Base-by-base conservation (phyloP, 495 filamentous ascomycete species). In the Acidiella bohemica region DNA sequence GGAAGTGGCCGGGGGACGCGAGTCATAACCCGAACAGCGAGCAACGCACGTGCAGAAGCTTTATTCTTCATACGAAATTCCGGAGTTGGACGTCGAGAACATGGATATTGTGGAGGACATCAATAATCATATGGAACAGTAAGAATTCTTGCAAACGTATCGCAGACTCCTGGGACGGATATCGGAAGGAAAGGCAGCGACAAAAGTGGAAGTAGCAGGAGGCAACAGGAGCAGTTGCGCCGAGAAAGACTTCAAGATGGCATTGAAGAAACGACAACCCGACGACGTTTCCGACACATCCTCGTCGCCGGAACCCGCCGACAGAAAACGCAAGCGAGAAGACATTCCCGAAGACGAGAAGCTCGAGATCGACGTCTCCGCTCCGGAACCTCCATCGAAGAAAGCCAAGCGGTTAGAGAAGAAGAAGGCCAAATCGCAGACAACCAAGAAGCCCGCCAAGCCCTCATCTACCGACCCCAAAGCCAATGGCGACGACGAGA, bases 321-420 rank as follows among this genome's bases (percentile, higher is more conserved):
- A 37, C 8, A 26, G 13, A 13, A 64, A 65, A 50, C 58, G 63
- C 36, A 65, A 64, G 47, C 49, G 63, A 29, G 32, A 22, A 12
- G 40, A 41, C 12, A 46, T 49, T 11, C 32, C 31, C 16, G 37
- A 53, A 3, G 39, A 47, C 23, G 50, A 57, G 8, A 83, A 93
- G 52, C 74, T 99, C 53, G 81, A 92, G 61, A 82, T 99, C 47
- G 84, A 99, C 60, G 61, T 96, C 44, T 68, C 63, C 43, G 75
- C 80, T 32, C 87, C 90, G 4, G 85, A 95, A 56, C 90, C 90
- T 10, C 81, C 82, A 4, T 96, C 92, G 29, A 96, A 95, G 59
- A 93, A 90, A 61, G 60, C 53, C 11, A 44, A 53, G 13, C 54
- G 61, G 18, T 42, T 37, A 44, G 58, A 56, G 5, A 61, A 59